A percentile compares a stretch with the other conserved stretches of the same genome.
Conservation (phyloP, 2,329 filamentous ascomycete species). For the Microcera coccophila region DNA sequence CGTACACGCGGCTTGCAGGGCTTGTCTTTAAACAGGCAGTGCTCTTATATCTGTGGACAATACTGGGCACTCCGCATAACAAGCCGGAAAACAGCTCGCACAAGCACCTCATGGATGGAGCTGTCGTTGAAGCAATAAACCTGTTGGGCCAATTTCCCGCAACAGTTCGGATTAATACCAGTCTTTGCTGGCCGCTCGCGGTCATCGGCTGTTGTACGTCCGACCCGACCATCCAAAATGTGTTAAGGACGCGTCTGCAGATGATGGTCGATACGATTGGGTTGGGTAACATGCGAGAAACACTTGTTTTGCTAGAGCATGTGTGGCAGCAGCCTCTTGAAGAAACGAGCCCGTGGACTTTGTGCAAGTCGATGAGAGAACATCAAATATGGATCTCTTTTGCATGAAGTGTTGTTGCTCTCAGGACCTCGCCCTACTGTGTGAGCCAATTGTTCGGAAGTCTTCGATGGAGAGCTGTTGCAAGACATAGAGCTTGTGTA, state of each 20-base stretch:
- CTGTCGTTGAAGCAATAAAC: conserved; percentile 29
- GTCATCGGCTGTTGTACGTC: conserved; percentile 37
- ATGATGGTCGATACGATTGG: conserved; percentile 37
- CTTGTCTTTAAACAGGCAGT: conserved; percentile 44
- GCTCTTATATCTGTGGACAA: conserved; percentile 40
- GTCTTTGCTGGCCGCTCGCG: conserved; percentile 38
- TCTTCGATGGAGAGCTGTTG: no score
- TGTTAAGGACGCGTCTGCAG: conserved; percentile 33
- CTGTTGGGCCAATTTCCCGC: conserved; percentile 32
- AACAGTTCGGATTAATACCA: conserved; percentile 36
- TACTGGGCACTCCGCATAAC: conserved; percentile 29
- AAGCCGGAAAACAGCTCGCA: conserved; percentile 18
- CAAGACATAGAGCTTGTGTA: no score
- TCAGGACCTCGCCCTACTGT: no score
- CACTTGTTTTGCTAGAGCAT: conserved; percentile 38
- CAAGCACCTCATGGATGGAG: conserved; percentile 24
- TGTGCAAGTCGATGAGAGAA: conserved; percentile 43
- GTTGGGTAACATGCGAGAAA: conserved; percentile 44
- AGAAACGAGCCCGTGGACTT: conserved; percentile 39
- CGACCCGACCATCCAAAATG: conserved; percentile 33
- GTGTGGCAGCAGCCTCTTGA: conserved; percentile 37
- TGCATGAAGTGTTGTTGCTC: no score
- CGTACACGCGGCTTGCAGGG: conserved; percentile 38
- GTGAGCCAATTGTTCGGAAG: no score
- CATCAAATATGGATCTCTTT: conserved; percentile 48